These are phyloP conservation scores for Kwoniella bestiolae DNA, from an alignment of 768 basidiomycete genomes.

Conservation along the genomic window DNA sequence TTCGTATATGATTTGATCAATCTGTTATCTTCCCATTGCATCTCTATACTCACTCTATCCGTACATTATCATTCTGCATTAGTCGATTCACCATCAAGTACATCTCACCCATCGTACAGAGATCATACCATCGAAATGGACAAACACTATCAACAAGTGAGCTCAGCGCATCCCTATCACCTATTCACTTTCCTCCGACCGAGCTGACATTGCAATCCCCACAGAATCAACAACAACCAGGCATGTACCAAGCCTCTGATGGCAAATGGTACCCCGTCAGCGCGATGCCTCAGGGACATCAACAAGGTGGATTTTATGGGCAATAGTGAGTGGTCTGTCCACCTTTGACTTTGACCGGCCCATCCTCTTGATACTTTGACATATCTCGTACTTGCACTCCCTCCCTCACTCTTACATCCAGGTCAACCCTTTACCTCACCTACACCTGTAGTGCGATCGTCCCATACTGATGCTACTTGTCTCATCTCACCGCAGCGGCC, in stretches of 20 bases:
- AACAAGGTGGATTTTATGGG: conserved; percentile 7
- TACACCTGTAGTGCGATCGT: neutral
- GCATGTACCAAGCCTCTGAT: conserved; percentile 44
- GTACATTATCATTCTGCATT: neutral
- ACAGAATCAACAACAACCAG: conserved; percentile 8
- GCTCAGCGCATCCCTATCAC: neutral
- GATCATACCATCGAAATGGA: conserved; percentile 1
- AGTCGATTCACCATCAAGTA: no score
- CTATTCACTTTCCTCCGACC: neutral
- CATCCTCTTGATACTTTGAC: no score
- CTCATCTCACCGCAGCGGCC: conserved; percentile 4
- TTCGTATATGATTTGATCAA: no score
- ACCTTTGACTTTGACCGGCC: neutral
- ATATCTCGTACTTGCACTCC: neutral
- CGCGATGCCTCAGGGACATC: conserved; percentile 19
- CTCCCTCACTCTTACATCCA: neutral
- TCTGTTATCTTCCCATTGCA: no score
- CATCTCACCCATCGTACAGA: no score
- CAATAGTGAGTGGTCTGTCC: conserved; percentile 4
- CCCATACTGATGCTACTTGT: neutral
- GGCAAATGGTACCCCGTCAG: conserved; percentile 43
- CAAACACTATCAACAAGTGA: conserved; percentile 15
- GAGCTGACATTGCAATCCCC: neutral
- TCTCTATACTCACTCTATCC: no score
- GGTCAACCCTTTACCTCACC: neutral